phyloP scores from a whole-genome alignment of 257 asterid genomes.

The Scutellaria galericulata region DNA sequence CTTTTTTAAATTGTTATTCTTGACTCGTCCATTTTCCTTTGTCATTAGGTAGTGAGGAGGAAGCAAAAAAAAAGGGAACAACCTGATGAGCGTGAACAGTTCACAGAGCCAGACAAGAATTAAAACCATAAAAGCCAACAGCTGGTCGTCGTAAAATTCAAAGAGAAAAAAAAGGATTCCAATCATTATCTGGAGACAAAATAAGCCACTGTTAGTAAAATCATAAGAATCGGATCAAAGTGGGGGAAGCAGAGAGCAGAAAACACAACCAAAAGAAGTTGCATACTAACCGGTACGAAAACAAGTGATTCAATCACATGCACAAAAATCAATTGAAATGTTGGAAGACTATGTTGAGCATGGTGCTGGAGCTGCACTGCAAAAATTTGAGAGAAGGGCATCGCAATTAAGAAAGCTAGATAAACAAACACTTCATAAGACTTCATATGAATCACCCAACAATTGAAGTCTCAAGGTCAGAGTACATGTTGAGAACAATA shows the following conservation, averaged over 20 bases:
- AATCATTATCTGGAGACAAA: constrained; percentile 84
- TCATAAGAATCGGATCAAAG: constrained; percentile 23
- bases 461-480: constrained; percentile 20
- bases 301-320: constrained; percentile 98
- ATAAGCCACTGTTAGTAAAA: constrained; percentile 34
- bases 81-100: constrained; percentile 97
- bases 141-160: constrained; percentile 98
- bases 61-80: constrained; percentile 39
- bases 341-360: constrained; percentile 99
- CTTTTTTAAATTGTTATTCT: constrained; percentile 14
- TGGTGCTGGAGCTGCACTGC: constrained; percentile 99
- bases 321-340: constrained; percentile 96
- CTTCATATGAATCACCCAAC: constrained; percentile 26
- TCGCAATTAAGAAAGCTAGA: constrained; percentile 30
- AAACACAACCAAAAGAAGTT: constrained; percentile 21
- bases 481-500: constrained; percentile 22
- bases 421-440: neutral
- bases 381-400: constrained; percentile 26
- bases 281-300: constrained; percentile 87
- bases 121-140: constrained; percentile 96
- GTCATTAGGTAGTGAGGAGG: constrained; percentile 26
- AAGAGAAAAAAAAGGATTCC: constrained; percentile 97
- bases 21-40: neutral
- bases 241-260: constrained; percentile 28
- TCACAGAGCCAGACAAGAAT: constrained; percentile 99